Evolutionary conservation across 495 filamentous ascomycete genomes (phyloP).

Genomic region (Lepraria neglecta): DNA sequence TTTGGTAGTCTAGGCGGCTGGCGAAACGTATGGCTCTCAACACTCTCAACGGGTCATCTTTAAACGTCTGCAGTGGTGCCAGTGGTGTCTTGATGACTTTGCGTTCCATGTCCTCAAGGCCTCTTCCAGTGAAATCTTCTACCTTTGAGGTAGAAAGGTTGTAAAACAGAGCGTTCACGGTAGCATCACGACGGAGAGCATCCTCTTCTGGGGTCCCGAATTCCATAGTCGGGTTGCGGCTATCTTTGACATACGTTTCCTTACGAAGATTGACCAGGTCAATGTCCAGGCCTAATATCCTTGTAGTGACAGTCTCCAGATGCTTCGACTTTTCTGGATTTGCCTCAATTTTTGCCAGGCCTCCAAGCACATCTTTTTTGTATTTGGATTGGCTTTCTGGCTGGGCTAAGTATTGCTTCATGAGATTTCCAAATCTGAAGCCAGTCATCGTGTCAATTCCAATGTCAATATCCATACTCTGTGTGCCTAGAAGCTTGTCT

Average conservation of each 20-base stretch:
- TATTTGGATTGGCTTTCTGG: constrained; percentile 41
- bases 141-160: constrained; percentile 69
- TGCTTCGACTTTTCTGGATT: constrained; percentile 99
- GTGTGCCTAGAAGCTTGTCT: constrained; percentile 80
- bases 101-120: constrained; percentile 65
- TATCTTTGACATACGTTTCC: constrained; percentile 80
- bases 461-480: constrained; percentile 88
- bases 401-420: constrained; percentile 54
- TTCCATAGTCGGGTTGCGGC: constrained; percentile 85
- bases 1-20: constrained; percentile 70
- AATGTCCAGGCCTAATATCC: constrained; percentile 78
- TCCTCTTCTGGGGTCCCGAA: constrained; percentile 91
- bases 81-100: constrained; percentile 78
- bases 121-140: constrained; percentile 76
- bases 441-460: constrained; percentile 95
- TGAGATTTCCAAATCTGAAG: constrained; percentile 63
- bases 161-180: constrained; percentile 93
- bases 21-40: constrained; percentile 86
- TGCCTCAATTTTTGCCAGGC: constrained; percentile 68
- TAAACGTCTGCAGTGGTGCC: constrained; percentile 86
- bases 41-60: constrained; percentile 89
- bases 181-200: constrained; percentile 83
- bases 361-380: constrained; percentile 43
- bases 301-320: constrained; percentile 84
- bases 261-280: constrained; percentile 93